These are phyloP conservation scores for Pyronema domesticum DNA, from an alignment of 495 filamentous ascomycete species.

Conservation along the genomic window DNA sequence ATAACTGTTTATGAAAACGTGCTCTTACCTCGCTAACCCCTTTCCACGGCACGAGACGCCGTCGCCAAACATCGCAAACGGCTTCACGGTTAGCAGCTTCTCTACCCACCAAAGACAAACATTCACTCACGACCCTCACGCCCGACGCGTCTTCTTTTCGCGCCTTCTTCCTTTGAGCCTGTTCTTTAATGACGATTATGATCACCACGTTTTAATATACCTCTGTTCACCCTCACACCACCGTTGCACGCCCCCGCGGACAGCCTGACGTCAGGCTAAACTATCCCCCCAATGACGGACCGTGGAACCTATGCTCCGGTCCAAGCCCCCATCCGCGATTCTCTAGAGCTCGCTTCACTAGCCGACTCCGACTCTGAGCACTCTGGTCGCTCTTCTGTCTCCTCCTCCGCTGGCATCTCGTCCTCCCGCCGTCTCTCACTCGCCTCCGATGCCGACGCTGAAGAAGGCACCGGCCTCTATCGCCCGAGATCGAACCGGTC, in stretches of 20 bases:
- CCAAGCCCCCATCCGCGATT: slow-evolving; percentile 51
- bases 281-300: not conserved
- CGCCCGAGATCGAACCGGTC: slow-evolving; percentile 43
- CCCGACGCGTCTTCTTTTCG: too few species aligned
- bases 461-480: slow-evolving; percentile 26
- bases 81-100: not conserved
- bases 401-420: slow-evolving; percentile 64
- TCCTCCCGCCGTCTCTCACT: slow-evolving; percentile 85
- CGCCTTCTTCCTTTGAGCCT: too few species aligned
- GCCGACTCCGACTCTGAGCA: slow-evolving; percentile 53
- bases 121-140: not conserved
- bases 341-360: slow-evolving; percentile 86
- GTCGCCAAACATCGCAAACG: not conserved
- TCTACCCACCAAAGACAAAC: not conserved
- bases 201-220: not conserved
- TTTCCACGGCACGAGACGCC: not conserved
- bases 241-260: not conserved
- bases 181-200: not conserved
- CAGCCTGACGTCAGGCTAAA: not conserved
- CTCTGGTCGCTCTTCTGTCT: slow-evolving; percentile 44
- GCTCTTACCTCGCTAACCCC: not conserved
- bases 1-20: not conserved
- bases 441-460: slow-evolving; percentile 46
- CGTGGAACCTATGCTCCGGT: not conserved
- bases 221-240: not conserved